Base-by-base conservation (phyloP, 2,329 filamentous ascomycete genomes). In the Monosporascus sp. region DNA sequence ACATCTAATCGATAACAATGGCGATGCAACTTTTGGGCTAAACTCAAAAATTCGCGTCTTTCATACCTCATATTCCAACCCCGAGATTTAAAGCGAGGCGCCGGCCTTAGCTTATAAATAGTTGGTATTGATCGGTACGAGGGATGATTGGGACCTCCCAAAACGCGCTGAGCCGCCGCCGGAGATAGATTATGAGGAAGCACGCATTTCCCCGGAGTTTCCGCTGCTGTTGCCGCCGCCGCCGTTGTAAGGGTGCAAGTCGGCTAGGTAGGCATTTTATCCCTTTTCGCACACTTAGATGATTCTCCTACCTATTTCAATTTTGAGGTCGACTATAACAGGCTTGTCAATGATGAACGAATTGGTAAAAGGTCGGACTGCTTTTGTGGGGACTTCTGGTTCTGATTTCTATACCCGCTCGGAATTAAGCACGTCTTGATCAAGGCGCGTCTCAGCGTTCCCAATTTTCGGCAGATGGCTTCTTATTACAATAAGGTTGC, bases 291-390 rank as follows among this genome's bases (percentile, higher is more conserved):
- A 43, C 5, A 9, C 18, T 14, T 6, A n/a, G 3, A 39, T 39
- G 15, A 11, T 39, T 14, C 22, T 43, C 9, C 20, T 24, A 14
- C 39, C 39, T 14, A 18, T 39, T 24, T 43, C 18, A 24, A 15
- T 20, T 43, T 43, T 52, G 25, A 48, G 31, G n/a, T 47, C 47
- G 47, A 46, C 5, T 18, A 45, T 25, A 44, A 51, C 55, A 50
- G 58, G 54, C 54, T 61, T 67, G 72, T 73, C 72, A 49, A 64
- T 75, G 73, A 76, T 75, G 73, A 72, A 54, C 65, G 59, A 57
- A 54, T 62, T 73, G 73, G 73, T 76, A 76, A 76, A 76, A 76
- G 73, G 72, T 74, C 72, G 60, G 73, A 76, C 70, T 67, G 67
- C 62, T 39, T 50, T 39, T 44, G 53, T 61, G 57, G 57, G 60